Conservation (phyloP, 331 rosid genomes). For the Prunus yedoensis region DNA sequence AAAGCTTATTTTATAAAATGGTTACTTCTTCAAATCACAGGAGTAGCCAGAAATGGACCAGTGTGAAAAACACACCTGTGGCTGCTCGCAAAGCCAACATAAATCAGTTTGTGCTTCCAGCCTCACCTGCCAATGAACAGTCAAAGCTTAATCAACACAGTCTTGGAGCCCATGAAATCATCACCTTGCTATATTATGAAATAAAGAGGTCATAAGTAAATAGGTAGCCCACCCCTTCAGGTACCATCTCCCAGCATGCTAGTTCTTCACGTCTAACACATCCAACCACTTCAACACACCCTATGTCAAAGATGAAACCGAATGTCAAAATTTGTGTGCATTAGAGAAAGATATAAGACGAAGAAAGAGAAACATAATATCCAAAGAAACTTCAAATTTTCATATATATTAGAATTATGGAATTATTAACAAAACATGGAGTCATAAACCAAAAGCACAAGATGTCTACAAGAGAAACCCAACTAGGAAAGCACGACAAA, state of each 20-base stretch:
- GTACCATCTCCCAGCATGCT: slow-evolving; percentile 75
- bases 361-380: background rate
- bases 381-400: background rate
- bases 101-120: slow-evolving; percentile 79
- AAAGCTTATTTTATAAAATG: background rate
- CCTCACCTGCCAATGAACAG: slow-evolving; percentile 60
- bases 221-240: slow-evolving; percentile 61
- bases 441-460: no score
- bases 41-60: slow-evolving; percentile 1
- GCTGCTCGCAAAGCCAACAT: slow-evolving; percentile 93
- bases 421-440: no score
- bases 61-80: slow-evolving; percentile 57
- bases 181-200: background rate
- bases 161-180: slow-evolving; percentile 4
- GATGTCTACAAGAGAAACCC: background rate
- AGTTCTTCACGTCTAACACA: slow-evolving; percentile 77
- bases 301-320: slow-evolving; percentile 33
- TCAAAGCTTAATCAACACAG: slow-evolving; percentile 11
- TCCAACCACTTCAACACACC: slow-evolving; percentile 84
- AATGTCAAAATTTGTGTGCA: background rate
- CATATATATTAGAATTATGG: no score
- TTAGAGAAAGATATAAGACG: background rate
- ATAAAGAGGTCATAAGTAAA: background rate
- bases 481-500: background rate
- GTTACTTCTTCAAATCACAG: background rate